phyloP scores from a whole-genome alignment of 176 grass and related monocot genomes.

The Thinopyrum elongatum region DNA sequence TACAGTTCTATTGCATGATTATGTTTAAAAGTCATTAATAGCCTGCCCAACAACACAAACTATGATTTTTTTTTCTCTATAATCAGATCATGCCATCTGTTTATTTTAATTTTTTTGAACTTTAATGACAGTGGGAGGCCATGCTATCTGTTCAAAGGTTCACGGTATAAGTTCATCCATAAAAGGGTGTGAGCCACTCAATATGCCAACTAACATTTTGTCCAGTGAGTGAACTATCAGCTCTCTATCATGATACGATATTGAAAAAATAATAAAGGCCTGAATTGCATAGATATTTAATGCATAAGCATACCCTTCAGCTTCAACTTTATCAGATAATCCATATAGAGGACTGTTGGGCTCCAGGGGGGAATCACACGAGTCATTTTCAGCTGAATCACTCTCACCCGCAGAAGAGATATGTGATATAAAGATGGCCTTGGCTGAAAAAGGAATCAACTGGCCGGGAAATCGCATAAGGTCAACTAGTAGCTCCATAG shows the following conservation, averaged over 20 bases:
- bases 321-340: conserved; percentile 82
- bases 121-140: not conserved
- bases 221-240: not conserved
- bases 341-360: conserved; percentile 93
- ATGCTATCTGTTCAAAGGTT: conserved; percentile 3
- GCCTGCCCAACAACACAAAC: not conserved
- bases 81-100: not conserved
- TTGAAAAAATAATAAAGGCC: not conserved
- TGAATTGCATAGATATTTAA: conserved; percentile 37
- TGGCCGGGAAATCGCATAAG: conserved; percentile 98
- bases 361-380: conserved; percentile 98
- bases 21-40: conserved; percentile 3
- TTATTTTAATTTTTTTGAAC: not conserved
- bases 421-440: conserved; percentile 96
- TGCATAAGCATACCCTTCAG: conserved; percentile 80
- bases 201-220: not conserved
- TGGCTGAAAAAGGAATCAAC: conserved; percentile 90
- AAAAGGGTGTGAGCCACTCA: conserved; percentile 9
- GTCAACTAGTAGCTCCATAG: conserved; percentile 94
- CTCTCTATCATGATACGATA: conserved; percentile 10
- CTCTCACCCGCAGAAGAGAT: conserved; percentile 92
- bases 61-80: not conserved
- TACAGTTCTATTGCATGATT: not conserved
- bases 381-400: conserved; percentile 98
- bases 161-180: conserved; percentile 2